phyloP scores from a whole-genome alignment of 2,329 filamentous ascomycete genomes.

The Leptographium galeiforme region DNA sequence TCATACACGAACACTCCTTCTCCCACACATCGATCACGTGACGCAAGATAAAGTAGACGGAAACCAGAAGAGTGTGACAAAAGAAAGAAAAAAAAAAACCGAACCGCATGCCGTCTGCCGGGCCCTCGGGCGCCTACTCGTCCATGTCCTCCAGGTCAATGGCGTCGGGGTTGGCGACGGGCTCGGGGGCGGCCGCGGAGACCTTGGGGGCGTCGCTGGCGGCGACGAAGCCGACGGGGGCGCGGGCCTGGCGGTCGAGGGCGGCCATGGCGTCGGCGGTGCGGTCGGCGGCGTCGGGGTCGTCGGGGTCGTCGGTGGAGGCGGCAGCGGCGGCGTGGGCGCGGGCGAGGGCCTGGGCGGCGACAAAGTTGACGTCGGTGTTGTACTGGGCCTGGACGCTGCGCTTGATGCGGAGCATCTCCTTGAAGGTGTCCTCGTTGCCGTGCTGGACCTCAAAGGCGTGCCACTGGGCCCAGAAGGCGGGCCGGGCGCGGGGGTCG shows the following conservation, averaged over 20 bases:
- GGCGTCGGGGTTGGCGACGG: constrained; percentile 65
- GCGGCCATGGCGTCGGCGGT: constrained; percentile 76
- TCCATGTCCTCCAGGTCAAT: constrained; percentile 68
- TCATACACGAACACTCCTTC: no score
- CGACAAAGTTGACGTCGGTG: constrained; percentile 97
- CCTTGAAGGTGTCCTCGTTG: constrained; percentile 98
- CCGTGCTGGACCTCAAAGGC: constrained; percentile 94
- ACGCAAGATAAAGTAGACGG: background rate
- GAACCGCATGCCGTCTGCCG: background rate
- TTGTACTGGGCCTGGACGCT: constrained; percentile 98
- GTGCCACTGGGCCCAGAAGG: constrained; percentile 96
- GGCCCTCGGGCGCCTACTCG: constrained; percentile 21
- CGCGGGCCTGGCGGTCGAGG: constrained; percentile 75
- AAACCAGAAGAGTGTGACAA: background rate
- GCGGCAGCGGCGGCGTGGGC: constrained; percentile 40
- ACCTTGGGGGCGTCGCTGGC: constrained; percentile 56
- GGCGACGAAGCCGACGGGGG: constrained; percentile 81
- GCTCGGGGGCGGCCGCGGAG: constrained; percentile 28
- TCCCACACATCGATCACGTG: background rate
- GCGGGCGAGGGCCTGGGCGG: constrained; percentile 81
- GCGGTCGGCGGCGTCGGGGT: constrained; percentile 29
- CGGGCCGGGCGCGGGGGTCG: constrained; percentile 78
- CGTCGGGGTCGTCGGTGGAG: constrained; percentile 18
- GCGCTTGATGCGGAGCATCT: constrained; percentile 95
- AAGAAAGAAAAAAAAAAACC: constrained; percentile 3